Base-by-base conservation (phyloP, 2,329 filamentous ascomycete genomes). In the Fusarium stilboides region DNA sequence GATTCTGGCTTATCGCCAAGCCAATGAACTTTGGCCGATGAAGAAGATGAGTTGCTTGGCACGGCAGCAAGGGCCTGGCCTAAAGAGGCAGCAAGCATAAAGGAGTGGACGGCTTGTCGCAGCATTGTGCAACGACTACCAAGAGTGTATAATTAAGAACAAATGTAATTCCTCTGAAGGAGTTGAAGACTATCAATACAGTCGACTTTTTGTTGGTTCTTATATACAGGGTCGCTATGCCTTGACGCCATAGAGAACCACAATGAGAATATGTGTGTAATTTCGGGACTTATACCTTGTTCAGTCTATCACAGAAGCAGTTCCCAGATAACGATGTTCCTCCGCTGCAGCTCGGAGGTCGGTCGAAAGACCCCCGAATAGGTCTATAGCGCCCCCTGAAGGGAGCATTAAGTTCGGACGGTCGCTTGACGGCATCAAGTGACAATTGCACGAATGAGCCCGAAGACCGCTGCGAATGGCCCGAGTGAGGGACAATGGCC, bases 1-100 rank as follows among this genome's bases (percentile, higher is more conserved):
- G 76, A 69, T 3, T 69, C 62, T 0, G 82, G 82, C 14, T 76
- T 76, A 9, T 78, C 73, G 15, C 80, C 81, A 7, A 85, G 73
- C 83, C 83, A 85, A 39, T 72, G 74, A 14, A 82, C 78, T 24
- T 63, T 74, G 12, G 61, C 70, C 5, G 72, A 65, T 1, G 72
- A 74, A 9, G 68, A 65, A 24, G 56, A 60, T 13, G 60, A 63
- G 39, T 74, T 74, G 28, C 59, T 57, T 2, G 68, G 62, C 17
- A 59, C 57, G 12, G 65, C 68, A 57, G 50, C 46, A 17, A 49
- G 36, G 6, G 68, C 58, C 10, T 65, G 62, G 43, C 60, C 49
- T 46, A 64, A 33, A 8, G 68, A 47, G 10, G 43, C 62, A 33
- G 65, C 62, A 9, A 68, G 44, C 24, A 70, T 33, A 50, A 70